phyloP scores from a whole-genome alignment of 192 early-diverging fungal species.

The Backusella mclennaniae region DNA sequence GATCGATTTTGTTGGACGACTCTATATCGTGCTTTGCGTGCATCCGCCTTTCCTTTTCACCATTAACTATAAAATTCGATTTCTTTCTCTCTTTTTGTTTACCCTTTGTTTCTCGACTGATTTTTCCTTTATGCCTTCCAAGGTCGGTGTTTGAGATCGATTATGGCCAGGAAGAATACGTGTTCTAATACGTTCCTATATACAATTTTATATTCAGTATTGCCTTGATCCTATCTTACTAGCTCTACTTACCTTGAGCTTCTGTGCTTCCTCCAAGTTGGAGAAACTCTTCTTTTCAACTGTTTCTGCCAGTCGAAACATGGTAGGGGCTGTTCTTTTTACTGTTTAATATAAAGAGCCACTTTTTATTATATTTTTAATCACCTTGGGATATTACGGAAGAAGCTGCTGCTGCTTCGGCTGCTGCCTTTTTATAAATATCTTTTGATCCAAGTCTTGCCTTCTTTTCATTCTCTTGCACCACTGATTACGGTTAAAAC shows the following conservation, averaged over 20 bases:
- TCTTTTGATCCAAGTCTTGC: conserved; percentile 17
- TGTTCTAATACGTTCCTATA: conserved; percentile 32
- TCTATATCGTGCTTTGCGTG: conserved; percentile 44
- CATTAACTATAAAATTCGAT: too few species aligned
- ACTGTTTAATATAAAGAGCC: not conserved
- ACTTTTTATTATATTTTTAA: not conserved
- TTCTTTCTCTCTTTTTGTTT: not conserved
- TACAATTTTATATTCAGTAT: not conserved
- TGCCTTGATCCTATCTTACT: not conserved
- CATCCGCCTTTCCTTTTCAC: conserved; percentile 20
- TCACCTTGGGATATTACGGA: not conserved
- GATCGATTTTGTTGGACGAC: conserved; percentile 47
- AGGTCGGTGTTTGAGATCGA: conserved; percentile 16
- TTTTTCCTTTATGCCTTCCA: conserved; percentile 13
- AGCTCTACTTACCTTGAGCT: conserved; percentile 42
- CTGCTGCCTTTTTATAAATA: conserved; percentile 3
- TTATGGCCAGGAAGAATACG: conserved; percentile 20
- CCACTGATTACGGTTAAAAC: conserved; percentile 33
- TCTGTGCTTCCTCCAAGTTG: conserved; percentile 46
- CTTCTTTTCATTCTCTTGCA: conserved; percentile 48
- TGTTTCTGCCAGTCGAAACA: conserved; percentile 69
- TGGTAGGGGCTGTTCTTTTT: conserved; percentile 28
- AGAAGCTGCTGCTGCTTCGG: not conserved
- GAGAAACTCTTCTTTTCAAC: conserved; percentile 63
- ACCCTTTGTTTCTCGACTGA: conserved; percentile 19